Evolutionary conservation across 306 rosid species (phyloP), one percentile per base, ranked within the genome.

Genomic region (Trifolium pratense): DNA sequence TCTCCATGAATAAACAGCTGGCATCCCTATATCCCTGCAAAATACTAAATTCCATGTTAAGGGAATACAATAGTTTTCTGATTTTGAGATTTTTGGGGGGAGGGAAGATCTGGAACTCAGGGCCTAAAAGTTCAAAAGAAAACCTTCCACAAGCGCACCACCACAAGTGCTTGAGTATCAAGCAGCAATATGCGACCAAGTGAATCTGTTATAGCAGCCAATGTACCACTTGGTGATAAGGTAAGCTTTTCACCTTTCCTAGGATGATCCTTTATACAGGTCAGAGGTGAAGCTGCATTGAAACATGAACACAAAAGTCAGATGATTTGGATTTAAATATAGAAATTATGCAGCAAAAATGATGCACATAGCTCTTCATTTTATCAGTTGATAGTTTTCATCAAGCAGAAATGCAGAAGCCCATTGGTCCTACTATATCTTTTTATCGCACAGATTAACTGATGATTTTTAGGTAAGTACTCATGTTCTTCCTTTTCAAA

Each of bases 81-180:
- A 71, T 20, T 40, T 45, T 5, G 14, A 9, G 11, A 10, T 26
- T 14, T 34, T 6, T 68, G n/a, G 5, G 21, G 21, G 13, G 43
- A 15, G 68, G 51, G 23, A n/a, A 40, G 51, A 31, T 39, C 11
- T 8, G 69, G 25, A 13, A 66, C 71, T 23, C 21, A 3, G 55
- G 71, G n/a, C 49, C 21, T 21, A 48, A 52, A 59, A 52, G 72
- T 57, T 71, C 40, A 43, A 62, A 64, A 59, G 52, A 14, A 56
- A 74, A 91, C 99, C 97, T 95, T 95, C 97, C 97, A 95, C 63
- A 95, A 83, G 74, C 99, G 99, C 80, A 95, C 97, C 64, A 91
- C 97, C 55, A 91, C 99, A 66, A 91, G 97, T 58, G 99, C 99
- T 74, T 91, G 97, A 31, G 99, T 95, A 79, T 95, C 97, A 58